A percentile compares a stretch with the other conserved stretches of the same genome.
phyloP scores from a whole-genome alignment of 2,329 filamentous ascomycete species.

The Colletotrichum agaves region DNA sequence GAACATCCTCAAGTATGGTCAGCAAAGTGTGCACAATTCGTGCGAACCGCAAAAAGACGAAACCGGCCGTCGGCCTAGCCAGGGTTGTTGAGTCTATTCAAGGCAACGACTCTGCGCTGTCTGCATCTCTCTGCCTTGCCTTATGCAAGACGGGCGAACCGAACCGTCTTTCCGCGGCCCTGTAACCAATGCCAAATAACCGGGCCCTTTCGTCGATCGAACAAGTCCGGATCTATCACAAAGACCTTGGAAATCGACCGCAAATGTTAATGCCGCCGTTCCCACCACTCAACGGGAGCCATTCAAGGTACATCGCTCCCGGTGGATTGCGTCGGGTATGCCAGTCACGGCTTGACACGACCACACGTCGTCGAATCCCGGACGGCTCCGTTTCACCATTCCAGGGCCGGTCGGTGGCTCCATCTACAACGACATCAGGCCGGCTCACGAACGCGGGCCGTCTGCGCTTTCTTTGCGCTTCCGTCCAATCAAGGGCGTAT shows the following conservation, averaged over 20 bases:
- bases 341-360: conserved; percentile 31
- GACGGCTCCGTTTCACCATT: conserved; percentile 21
- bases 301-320: conserved; percentile 2
- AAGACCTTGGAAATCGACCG: neutral
- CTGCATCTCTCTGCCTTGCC: neutral
- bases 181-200: conserved; percentile 13
- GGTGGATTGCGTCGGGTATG: neutral
- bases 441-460: neutral
- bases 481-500: conserved; percentile 5
- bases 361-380: conserved; percentile 29
- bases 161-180: neutral
- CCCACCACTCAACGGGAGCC: neutral
- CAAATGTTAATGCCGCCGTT: neutral
- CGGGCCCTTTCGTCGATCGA: neutral
- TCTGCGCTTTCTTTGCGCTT: neutral
- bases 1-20: neutral
- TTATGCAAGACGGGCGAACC: conserved; percentile 18
- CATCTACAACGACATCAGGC: conserved; percentile 29
- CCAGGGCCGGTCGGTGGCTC: neutral
- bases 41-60: conserved; percentile 3
- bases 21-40: neutral
- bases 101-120: neutral
- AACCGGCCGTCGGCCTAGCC: neutral
- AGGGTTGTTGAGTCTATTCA: neutral
- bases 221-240: conserved; percentile 1